Conservation (phyloP, 2,329 filamentous ascomycete genomes). For the Colletotrichum lentis region DNA sequence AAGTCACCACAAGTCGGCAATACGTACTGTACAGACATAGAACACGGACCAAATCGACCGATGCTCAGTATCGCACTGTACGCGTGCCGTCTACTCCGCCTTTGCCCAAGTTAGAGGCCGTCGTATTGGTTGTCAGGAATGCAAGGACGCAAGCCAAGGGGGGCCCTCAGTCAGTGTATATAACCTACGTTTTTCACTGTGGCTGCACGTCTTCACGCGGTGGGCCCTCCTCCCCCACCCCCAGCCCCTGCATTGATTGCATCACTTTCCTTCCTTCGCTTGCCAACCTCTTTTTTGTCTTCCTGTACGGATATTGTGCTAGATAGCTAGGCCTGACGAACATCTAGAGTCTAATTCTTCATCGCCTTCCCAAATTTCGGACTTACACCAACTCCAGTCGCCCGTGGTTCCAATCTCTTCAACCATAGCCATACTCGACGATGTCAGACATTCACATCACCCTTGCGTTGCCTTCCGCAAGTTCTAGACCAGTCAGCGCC, state of each 20-base stretch:
- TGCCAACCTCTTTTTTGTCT: background rate
- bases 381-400: background rate
- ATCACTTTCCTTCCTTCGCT: constrained; percentile 34
- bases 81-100: background rate
- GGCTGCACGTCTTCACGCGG: background rate
- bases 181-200: constrained; percentile 26
- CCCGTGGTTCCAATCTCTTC: background rate
- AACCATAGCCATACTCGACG: background rate
- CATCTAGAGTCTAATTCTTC: constrained; percentile 5
- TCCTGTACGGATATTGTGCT: constrained; percentile 6
- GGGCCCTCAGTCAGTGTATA: constrained; percentile 21
- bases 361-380: background rate
- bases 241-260: constrained; percentile 39
- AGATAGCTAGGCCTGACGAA: background rate
- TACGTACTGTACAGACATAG: constrained; percentile 1
- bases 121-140: constrained; percentile 5
- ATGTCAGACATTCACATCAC: background rate
- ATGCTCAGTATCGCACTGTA: constrained; percentile 14
- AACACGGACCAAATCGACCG: background rate
- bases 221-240: background rate
- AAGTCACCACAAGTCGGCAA: background rate
- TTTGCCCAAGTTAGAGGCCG: background rate
- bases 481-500: constrained; percentile 34
- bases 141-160: constrained; percentile 12
- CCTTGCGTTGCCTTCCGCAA: constrained; percentile 13